phyloP scores from a whole-genome alignment of 441 rosid genomes.

The Euphorbia celastroides region DNA sequence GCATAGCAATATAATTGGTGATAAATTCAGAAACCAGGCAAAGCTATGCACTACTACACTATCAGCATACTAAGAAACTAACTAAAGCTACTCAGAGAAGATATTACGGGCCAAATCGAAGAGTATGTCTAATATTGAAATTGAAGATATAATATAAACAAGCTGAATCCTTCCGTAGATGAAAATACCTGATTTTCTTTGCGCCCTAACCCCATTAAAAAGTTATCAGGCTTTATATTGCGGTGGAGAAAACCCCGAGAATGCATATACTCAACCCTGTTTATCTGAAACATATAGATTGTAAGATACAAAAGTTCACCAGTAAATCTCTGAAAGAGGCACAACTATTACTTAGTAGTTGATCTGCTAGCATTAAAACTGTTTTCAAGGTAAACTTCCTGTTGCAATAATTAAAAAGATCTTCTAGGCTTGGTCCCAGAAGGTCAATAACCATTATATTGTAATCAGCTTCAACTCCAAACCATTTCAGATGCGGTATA shows the following conservation, averaged over 20 bases:
- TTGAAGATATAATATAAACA: background rate
- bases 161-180: too few species aligned
- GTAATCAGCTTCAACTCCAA: conserved; percentile 86
- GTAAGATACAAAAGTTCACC: too few species aligned
- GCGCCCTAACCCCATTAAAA: conserved; percentile 96
- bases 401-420: conserved; percentile 88
- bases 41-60: too few species aligned
- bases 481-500: conserved; percentile 94
- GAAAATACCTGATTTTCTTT: conserved; percentile 89
- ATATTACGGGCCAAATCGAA: too few species aligned
- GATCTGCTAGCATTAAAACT: conserved; percentile 98
- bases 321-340: conserved; percentile 52
- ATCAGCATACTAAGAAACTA: too few species aligned
- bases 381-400: conserved; percentile 88
- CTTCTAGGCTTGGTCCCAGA: conserved; percentile 98
- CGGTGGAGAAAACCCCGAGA: conserved; percentile 98
- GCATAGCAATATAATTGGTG: too few species aligned
- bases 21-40: too few species aligned
- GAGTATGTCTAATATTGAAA: too few species aligned
- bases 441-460: conserved; percentile 96
- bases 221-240: conserved; percentile 98
- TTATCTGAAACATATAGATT: conserved; percentile 9
- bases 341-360: conserved; percentile 87
- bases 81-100: too few species aligned
- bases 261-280: conserved; percentile 97